phyloP scores from a whole-genome alignment of 2,329 filamentous ascomycete species.

The Apiospora malaysiana region DNA sequence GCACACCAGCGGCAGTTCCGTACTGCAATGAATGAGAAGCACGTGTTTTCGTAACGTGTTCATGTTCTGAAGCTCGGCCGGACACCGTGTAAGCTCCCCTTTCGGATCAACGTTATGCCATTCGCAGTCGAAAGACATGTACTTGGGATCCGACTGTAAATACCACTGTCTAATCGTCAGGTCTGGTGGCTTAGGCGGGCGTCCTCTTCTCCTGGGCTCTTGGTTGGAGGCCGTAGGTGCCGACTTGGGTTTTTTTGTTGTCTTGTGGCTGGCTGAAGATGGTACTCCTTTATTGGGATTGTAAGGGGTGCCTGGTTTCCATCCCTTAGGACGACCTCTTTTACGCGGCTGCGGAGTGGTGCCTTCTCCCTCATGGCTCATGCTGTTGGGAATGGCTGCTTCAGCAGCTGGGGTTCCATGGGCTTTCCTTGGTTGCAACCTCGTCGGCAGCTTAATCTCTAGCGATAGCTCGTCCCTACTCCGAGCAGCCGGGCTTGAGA shows the following conservation, averaged over 20 bases:
- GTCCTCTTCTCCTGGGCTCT: constrained; percentile 41
- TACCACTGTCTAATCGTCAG: constrained; percentile 50
- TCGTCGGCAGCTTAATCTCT: background rate
- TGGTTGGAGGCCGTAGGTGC: constrained; percentile 26
- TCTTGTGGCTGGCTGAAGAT: constrained; percentile 18
- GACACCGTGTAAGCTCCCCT: constrained; percentile 45
- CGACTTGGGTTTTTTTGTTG: constrained; percentile 31
- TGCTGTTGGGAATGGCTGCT: constrained; percentile 19
- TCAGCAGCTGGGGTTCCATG: background rate
- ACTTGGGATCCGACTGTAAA: constrained; percentile 48
- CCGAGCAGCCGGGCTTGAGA: background rate
- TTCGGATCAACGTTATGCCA: constrained; percentile 48
- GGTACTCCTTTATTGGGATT: constrained; percentile 35
- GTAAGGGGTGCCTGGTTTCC: constrained; percentile 44
- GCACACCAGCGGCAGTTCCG: constrained; percentile 35
- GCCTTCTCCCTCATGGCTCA: constrained; percentile 22
- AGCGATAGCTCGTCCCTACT: constrained; percentile 6
- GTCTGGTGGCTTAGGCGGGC: constrained; percentile 47
- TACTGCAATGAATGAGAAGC: constrained; percentile 51
- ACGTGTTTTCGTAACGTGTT: constrained; percentile 64
- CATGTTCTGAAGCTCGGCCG: constrained; percentile 66
- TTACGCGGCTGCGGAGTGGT: constrained; percentile 35
- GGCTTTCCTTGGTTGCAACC: background rate
- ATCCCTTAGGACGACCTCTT: constrained; percentile 57
- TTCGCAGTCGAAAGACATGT: constrained; percentile 62